phyloP scores from a whole-genome alignment of 257 asterid genomes.

The Jacaranda mimosifolia region DNA sequence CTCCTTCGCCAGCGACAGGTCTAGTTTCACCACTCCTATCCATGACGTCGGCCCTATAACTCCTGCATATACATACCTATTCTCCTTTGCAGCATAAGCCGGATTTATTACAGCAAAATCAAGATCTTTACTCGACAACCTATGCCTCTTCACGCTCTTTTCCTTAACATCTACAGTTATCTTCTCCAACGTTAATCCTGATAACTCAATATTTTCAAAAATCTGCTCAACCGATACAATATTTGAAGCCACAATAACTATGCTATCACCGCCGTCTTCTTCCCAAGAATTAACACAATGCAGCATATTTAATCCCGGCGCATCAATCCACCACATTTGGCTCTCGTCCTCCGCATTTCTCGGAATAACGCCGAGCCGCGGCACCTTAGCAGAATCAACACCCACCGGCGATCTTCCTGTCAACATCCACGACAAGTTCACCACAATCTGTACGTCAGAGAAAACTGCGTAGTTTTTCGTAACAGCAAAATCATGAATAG shows the following conservation, averaged over 20 bases:
- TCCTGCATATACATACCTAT: neutral
- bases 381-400: conserved; percentile 34
- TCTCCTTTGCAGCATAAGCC: conserved; percentile 46
- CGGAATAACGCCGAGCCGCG: conserved; percentile 57
- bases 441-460: conserved; percentile 43
- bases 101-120: conserved; percentile 57
- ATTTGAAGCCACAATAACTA: conserved; percentile 53
- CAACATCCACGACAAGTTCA: conserved; percentile 40
- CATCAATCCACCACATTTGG: conserved; percentile 51
- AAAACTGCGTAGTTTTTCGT: conserved; percentile 53
- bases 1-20: neutral
- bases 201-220: conserved; percentile 44
- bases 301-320: conserved; percentile 48
- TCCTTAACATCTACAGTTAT: conserved; percentile 43
- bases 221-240: conserved; percentile 41
- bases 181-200: conserved; percentile 48
- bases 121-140: conserved; percentile 40
- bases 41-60: conserved; percentile 26
- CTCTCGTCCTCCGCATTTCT: conserved; percentile 45
- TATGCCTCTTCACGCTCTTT: conserved; percentile 33
- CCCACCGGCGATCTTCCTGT: conserved; percentile 43
- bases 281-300: conserved; percentile 64
- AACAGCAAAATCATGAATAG: conserved; percentile 57
- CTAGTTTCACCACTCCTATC: conserved; percentile 28
- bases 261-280: conserved; percentile 50